Base-by-base conservation (phyloP, 305 asterid genomes). In the Fraxinus baroniana region DNA sequence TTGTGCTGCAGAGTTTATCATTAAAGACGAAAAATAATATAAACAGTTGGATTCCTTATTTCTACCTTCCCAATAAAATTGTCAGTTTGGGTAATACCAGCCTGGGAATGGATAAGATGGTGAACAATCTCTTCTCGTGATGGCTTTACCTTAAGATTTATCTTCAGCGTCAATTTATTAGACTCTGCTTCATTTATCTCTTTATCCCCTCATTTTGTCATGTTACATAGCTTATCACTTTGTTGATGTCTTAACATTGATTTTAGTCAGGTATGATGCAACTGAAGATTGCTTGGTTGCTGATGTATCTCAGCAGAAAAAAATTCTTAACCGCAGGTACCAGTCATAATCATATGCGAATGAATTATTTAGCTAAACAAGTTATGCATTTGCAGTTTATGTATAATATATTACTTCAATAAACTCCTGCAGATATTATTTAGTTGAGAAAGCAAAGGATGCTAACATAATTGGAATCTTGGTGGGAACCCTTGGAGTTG, bases 401-500 rank as follows among this genome's bases (percentile, higher is more conserved):
- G 33, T 28, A 78, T 44, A 33, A 5, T 72, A 30, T 80, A 62
- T 72, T 46, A 32, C 41, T 68, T 46, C 15, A 5, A 84, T 78
- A 76, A 77, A 80, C 74, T 80, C 52, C 37, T 84, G 86, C 91
- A 95, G 99, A 89, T 95, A 95, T 87, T 95, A 90, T 90, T 92
- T 95, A 79, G 94, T 94, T 83, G 97, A 95, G 87, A 95, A 95
- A 81, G 97, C 98, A 70, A 95, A 93, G 91, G 98, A 94, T 90
- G 98, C 97, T 76, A 92, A 89, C 88, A 94, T 94, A 90, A 88
- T 95, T 52, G 99, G 98, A 36, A 93, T 94, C 88, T 87, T 94
- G 93, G 98, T 95, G 32, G 98, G 99, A 81, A 93, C 99, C 64
- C 99, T 95, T 87, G 99, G 98, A 78, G 93, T 92, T 84, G 98